These are phyloP conservation scores for Xanthoconium stramineum DNA, from an alignment of 768 basidiomycete genomes.

Conservation along the genomic window DNA sequence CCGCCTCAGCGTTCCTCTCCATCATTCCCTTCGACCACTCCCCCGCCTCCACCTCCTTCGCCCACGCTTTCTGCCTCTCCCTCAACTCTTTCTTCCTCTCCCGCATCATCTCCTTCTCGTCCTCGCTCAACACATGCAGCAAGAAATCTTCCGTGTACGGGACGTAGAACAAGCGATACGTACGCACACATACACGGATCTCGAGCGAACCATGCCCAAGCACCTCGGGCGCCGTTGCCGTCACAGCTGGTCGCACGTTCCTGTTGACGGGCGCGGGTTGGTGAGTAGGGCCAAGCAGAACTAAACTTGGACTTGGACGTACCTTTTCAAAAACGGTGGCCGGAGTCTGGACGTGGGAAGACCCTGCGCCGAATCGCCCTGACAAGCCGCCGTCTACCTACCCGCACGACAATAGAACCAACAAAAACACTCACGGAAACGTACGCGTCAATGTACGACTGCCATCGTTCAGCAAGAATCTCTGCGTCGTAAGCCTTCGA, in stretches of 20 bases:
- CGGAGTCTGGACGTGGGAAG: constrained; percentile 45
- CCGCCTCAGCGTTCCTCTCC: neutral
- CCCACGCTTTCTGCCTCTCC: constrained; percentile 16
- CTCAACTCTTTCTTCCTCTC: constrained; percentile 1
- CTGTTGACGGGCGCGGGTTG: constrained; percentile 6
- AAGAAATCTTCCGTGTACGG: constrained; percentile 27
- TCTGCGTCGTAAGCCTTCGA: constrained; percentile 73
- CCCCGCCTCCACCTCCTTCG: constrained; percentile 11
- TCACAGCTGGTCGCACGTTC: constrained; percentile 15
- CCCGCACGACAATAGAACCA: neutral
- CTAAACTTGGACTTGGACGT: constrained; percentile 13
- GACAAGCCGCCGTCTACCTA: neutral
- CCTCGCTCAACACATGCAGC: constrained; percentile 6
- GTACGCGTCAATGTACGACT: constrained; percentile 74
- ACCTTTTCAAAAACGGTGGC: constrained; percentile 69
- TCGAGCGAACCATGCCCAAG: constrained; percentile 62
- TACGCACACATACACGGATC: constrained; percentile 67
- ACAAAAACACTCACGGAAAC: constrained; percentile 48
- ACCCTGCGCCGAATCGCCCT: constrained; percentile 60
- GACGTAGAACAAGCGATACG: constrained; percentile 27
- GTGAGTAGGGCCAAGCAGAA: neutral
- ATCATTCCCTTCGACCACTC: constrained; percentile 9
- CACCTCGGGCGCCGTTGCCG: constrained; percentile 39
- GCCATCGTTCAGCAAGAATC: constrained; percentile 74
- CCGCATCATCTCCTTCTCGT: constrained; percentile 1